Evolutionary conservation across 2,329 filamentous ascomycete genomes (phyloP), one percentile per base, ranked within the genome.

Genomic region (Neonectria sp.): DNA sequence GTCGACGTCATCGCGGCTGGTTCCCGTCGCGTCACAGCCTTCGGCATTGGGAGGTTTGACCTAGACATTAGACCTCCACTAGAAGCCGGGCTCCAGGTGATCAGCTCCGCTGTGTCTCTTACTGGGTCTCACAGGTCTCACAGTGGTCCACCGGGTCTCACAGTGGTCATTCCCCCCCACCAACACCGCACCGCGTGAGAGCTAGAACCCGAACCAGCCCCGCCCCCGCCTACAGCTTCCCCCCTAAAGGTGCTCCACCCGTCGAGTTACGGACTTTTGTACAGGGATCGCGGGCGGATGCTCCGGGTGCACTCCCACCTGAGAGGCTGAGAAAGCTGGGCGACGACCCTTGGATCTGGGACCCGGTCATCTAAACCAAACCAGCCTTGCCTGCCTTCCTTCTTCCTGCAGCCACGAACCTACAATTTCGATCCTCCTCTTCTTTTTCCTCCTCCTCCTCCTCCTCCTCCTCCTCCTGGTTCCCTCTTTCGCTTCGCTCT

Each of bases 301-400:
- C 66, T 71, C 70, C 73, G 73, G 64, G 68, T 55, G 65, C 67
- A 57, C 69, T 63, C 68, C 61, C 67, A 64, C 55, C 25, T 40
- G 24, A 55, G 53, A 65, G 60, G 65, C 55, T 61, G 59, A 60
- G 55, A 61, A 11, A 25, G 45, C 45, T 15, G 33, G 2, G 27
- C 5, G 29, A 49, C 21, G 33, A 56, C 53, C 35, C 52, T 53
- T 52, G 49, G 27, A 52, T 33, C 49, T 51, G 24, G 24, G 24
- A 21, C 40, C 40, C 27, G 46, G 27, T 29, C 27, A 31, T 52
- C 48, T 31, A 9, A 52, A 31, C 49, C 11, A 24, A 35, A 48
- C 48, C 55, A 55, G 61, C 55, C 56, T 58, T 55, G 70, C 60
- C 61, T 62, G 43, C 21, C 35, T 40, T 31, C 35, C 31, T 25